Evolutionary conservation across 2,329 filamentous ascomycete genomes (phyloP).

Genomic region (Rachicladosporium sp.): DNA sequence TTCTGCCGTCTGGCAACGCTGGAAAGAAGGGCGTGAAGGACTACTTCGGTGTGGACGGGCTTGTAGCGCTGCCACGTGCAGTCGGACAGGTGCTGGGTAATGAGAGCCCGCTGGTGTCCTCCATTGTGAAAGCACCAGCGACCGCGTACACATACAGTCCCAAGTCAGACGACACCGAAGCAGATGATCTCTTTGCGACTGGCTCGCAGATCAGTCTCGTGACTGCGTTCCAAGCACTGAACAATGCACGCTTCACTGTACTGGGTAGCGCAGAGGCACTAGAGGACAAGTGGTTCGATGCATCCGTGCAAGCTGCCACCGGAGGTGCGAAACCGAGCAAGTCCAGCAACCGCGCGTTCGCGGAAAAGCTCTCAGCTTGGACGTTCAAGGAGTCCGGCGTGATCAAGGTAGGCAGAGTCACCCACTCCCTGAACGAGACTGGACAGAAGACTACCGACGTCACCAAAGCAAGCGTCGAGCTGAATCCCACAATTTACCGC

Average conservation of each 20-base stretch:
- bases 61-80: conserved; percentile 70
- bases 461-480: conserved; percentile 27
- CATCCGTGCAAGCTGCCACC: conserved; percentile 50
- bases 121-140: conserved; percentile 67
- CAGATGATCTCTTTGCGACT: conserved; percentile 75
- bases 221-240: conserved; percentile 80
- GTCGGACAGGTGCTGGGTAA: conserved; percentile 73
- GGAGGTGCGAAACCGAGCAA: conserved; percentile 43
- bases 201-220: conserved; percentile 75
- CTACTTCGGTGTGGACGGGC: conserved; percentile 58
- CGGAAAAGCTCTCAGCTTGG: conserved; percentile 79
- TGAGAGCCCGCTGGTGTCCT: conserved; percentile 60
- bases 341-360: conserved; percentile 74
- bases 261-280: conserved; percentile 79
- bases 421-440: conserved; percentile 56
- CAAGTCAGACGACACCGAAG: conserved; percentile 60
- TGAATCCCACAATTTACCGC: conserved; percentile 81
- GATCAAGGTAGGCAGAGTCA: conserved; percentile 66
- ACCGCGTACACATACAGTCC: conserved; percentile 92
- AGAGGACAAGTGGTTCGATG: conserved; percentile 78
- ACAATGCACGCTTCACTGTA: conserved; percentile 79
- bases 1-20: conserved; percentile 56
- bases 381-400: conserved; percentile 91
- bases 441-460: conserved; percentile 30
- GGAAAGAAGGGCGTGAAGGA: conserved; percentile 59